Percentiles rank a stretch among this genome's conserved stretches.
Evolutionary conservation across 1,284 basidiomycete species (phyloP).

Genomic region (Ceraceosorus guamensis): DNA sequence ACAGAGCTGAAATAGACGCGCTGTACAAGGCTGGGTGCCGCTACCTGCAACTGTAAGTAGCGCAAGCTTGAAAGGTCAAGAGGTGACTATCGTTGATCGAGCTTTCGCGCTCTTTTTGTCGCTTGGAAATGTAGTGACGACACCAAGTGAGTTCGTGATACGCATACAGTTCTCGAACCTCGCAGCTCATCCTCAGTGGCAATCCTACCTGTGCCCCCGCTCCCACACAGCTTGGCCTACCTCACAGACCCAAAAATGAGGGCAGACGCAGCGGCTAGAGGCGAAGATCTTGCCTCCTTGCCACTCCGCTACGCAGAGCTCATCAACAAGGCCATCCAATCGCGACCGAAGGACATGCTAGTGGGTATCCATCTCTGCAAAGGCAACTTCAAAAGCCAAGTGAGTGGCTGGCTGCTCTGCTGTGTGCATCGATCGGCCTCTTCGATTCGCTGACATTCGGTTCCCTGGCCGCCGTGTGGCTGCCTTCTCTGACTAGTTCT

Average conservation of each 20-base stretch:
- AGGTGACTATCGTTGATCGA: not conserved
- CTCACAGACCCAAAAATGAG: conserved; percentile 36
- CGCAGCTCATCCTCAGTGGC: not conserved
- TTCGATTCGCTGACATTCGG: not conserved
- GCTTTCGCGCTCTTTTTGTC: not conserved
- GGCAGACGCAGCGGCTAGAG: conserved; percentile 11
- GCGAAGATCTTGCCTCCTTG: conserved; percentile 24
- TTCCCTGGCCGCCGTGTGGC: not conserved
- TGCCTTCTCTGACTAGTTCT: conserved; percentile 14
- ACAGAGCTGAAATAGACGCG: conserved; percentile 64
- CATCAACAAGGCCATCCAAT: conserved; percentile 56
- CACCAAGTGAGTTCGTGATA: conserved; percentile 9
- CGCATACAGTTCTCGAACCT: too few species aligned
- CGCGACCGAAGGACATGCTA: conserved; percentile 60
- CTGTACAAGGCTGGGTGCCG: conserved; percentile 68
- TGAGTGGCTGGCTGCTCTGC: conserved; percentile 1
- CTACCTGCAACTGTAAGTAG: conserved; percentile 62
- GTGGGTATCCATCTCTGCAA: conserved; percentile 69
- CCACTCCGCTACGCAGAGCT: conserved; percentile 24
- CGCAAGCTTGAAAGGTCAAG: too few species aligned
- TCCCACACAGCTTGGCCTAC: conserved; percentile 40
- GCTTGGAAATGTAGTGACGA: too few species aligned
- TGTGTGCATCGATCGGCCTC: too few species aligned
- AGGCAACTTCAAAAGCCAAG: conserved; percentile 60
- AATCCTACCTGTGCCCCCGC: not conserved